These are phyloP conservation scores for Thraustotheca clavata DNA, from an alignment of 352 stramenopile genomes.

Conservation along the genomic window DNA sequence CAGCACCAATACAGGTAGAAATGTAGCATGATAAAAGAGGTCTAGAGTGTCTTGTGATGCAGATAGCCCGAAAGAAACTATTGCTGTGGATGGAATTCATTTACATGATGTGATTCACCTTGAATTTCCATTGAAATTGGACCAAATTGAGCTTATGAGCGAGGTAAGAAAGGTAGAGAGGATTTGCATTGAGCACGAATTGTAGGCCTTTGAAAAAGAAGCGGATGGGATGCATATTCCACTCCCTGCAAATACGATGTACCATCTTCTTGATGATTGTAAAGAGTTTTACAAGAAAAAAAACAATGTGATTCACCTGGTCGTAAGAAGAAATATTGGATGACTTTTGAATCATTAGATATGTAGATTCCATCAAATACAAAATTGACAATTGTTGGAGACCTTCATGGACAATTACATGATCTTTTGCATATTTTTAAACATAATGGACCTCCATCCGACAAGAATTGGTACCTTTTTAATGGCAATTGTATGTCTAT, in stretches of 20 bases:
- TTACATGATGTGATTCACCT: constrained; percentile 20
- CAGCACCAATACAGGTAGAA: too few relatives aligned
- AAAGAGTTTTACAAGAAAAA: background rate
- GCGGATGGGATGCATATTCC: constrained; percentile 10
- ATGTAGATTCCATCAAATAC: constrained; percentile 5
- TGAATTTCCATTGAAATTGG: background rate
- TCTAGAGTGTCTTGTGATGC: too few relatives aligned
- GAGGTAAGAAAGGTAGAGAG: too few relatives aligned
- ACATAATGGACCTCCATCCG: constrained; percentile 10
- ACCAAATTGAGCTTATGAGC: constrained; percentile 12
- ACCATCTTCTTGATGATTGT: background rate
- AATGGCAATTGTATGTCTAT: constrained; percentile 51
- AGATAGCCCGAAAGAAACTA: background rate
- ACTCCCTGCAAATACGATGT: background rate
- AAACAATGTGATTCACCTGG: background rate
- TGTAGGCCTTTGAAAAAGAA: background rate
- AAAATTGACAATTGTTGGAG: constrained; percentile 18
- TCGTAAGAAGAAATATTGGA: background rate
- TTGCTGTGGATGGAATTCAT: background rate
- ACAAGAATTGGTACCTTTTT: constrained; percentile 63
- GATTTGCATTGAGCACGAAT: too few relatives aligned
- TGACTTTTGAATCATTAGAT: background rate
- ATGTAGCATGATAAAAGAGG: too few relatives aligned
- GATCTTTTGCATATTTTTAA: constrained; percentile 22
- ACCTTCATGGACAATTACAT: constrained; percentile 20